phyloP scores from a whole-genome alignment of 2,329 filamentous ascomycete species.

The Fusarium sacchari region DNA sequence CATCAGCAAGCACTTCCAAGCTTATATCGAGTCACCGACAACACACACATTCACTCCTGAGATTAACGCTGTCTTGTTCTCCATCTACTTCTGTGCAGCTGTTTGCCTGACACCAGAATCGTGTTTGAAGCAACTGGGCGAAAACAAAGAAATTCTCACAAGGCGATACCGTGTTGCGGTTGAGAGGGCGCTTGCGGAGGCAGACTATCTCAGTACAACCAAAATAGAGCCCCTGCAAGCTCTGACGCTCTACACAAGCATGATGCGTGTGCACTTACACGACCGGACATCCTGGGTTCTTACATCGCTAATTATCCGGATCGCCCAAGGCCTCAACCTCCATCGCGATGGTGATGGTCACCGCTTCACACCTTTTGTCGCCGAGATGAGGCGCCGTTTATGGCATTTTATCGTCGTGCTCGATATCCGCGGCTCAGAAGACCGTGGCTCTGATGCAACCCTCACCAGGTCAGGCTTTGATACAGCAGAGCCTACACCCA shows the following conservation, averaged over 20 bases:
- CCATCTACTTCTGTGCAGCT: constrained; percentile 56
- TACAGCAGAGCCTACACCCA: constrained; percentile 60
- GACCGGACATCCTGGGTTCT: constrained; percentile 56
- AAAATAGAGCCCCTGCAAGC: constrained; percentile 55
- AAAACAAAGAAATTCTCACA: constrained; percentile 47
- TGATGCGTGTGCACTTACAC: constrained; percentile 51
- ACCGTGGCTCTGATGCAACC: constrained; percentile 60
- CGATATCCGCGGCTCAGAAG: constrained; percentile 65
- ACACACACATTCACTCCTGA: constrained; percentile 30
- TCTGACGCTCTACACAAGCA: constrained; percentile 53
- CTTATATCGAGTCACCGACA: constrained; percentile 39
- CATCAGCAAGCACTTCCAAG: constrained; percentile 43
- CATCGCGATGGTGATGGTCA: constrained; percentile 55
- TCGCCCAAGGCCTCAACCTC: constrained; percentile 55
- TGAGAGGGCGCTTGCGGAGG: constrained; percentile 53
- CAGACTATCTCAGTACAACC: constrained; percentile 55
- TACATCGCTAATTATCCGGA: constrained; percentile 53
- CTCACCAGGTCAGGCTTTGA: constrained; percentile 56
- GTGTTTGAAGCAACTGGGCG: constrained; percentile 49
- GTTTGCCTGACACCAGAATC: constrained; percentile 47
- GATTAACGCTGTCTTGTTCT: constrained; percentile 53
- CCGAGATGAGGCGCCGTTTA: constrained; percentile 67
- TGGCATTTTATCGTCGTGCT: constrained; percentile 73
- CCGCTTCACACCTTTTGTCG: constrained; percentile 60
- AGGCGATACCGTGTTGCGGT: constrained; percentile 47